These are phyloP conservation scores for Ganoderma meredithae DNA, from an alignment of 1,284 basidiomycete species.

Conservation along the genomic window DNA sequence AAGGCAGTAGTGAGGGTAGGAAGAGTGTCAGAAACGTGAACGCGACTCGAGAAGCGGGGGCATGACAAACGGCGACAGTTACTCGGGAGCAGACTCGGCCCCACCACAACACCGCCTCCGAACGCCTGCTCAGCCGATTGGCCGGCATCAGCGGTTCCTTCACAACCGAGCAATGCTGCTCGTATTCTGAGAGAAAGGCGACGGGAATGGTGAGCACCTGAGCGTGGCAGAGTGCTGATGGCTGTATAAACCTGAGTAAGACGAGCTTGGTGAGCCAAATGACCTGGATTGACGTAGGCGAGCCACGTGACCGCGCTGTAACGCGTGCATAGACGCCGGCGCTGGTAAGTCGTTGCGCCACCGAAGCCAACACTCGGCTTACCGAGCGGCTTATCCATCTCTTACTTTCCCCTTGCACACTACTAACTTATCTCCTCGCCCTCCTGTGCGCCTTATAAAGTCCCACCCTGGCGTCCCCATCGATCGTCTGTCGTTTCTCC, in stretches of 20 bases:
- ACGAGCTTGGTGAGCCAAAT: neutral
- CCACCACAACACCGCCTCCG: too few relatives aligned
- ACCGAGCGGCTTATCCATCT: constrained; percentile 19
- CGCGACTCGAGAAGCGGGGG: too few relatives aligned
- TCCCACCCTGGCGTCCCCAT: constrained; percentile 31
- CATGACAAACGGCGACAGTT: too few relatives aligned
- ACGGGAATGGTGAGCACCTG: neutral
- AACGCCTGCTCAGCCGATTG: too few relatives aligned
- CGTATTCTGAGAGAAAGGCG: neutral
- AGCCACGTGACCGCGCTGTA: constrained; percentile 29
- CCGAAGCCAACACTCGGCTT: constrained; percentile 2
- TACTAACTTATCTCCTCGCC: constrained; percentile 9
- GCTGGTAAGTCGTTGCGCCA: constrained; percentile 18
- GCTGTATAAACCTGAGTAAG: neutral
- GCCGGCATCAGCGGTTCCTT: neutral
- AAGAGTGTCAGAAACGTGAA: too few relatives aligned
- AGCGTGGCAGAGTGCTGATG: neutral
- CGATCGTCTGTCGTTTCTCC: constrained; percentile 27
- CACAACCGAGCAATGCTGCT: neutral
- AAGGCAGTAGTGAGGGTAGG: too few relatives aligned
- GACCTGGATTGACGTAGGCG: too few relatives aligned
- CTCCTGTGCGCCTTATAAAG: constrained; percentile 18
- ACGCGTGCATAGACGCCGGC: constrained; percentile 16
- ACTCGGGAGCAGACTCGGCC: too few relatives aligned
- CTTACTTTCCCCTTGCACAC: neutral